Evolutionary conservation across 352 stramenopile genomes (phyloP).

Genomic region (Pythium grandisporangium): DNA sequence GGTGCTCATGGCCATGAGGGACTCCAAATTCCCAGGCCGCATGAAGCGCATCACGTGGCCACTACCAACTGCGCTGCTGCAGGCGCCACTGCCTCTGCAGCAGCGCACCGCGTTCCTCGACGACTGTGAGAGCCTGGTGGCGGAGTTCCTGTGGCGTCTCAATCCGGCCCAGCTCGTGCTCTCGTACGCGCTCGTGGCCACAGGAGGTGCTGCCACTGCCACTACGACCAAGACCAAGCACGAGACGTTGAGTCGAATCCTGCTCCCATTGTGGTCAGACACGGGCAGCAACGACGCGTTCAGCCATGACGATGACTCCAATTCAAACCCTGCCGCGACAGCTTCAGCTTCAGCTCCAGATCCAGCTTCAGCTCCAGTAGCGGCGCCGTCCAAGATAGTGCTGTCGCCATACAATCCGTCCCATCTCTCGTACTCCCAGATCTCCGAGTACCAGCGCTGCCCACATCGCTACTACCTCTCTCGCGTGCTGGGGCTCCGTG

Average conservation of each 20-base stretch:
- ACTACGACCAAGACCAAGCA: constrained; percentile 8
- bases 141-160: constrained; percentile 20
- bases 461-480: constrained; percentile 71
- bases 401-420: constrained; percentile 26
- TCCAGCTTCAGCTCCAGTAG: background rate
- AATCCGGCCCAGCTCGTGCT: constrained; percentile 28
- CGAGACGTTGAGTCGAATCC: constrained; percentile 28
- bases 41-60: constrained; percentile 60
- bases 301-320: too few species aligned
- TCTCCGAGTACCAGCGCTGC: constrained; percentile 72
- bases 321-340: background rate
- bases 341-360: too few species aligned
- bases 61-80: constrained; percentile 41
- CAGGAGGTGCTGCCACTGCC: too few species aligned
- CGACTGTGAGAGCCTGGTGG: constrained; percentile 33
- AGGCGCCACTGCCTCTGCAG: constrained; percentile 44
- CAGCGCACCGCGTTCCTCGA: constrained; percentile 38
- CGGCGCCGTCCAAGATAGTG: background rate
- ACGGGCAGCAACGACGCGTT: too few species aligned
- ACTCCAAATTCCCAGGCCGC: constrained; percentile 69
- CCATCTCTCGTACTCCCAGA: constrained; percentile 78
- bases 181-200: constrained; percentile 32
- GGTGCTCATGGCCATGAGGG: constrained; percentile 56
- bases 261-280: constrained; percentile 13
- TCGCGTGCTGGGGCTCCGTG: constrained; percentile 22